Conservation (phyloP, 805 yeast genomes). For the Jamesozyma spencerorum region DNA sequence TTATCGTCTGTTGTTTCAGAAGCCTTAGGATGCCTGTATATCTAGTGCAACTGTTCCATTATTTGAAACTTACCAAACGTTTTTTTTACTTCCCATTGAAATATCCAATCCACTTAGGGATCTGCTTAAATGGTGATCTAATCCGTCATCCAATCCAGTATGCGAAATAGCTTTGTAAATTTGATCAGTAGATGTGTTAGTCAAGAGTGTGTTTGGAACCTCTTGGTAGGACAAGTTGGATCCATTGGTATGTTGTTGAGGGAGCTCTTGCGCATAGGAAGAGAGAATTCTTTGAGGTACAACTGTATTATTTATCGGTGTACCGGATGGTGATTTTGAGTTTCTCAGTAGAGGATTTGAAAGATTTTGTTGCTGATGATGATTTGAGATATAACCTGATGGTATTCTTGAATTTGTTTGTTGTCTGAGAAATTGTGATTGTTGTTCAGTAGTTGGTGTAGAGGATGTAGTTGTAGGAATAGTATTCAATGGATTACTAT, state of each 20-base stretch:
- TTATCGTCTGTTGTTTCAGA: background rate
- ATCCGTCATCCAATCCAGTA: background rate
- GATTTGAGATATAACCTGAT: conserved; percentile 27
- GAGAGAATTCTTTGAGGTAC: conserved; percentile 15
- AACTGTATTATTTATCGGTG: conserved; percentile 13
- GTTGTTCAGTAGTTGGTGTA: conserved; percentile 10
- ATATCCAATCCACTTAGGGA: conserved; percentile 29
- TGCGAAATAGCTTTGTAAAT: background rate
- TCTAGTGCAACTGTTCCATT: background rate
- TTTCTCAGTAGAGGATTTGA: conserved; percentile 28
- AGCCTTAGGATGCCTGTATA: no score
- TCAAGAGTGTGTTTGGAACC: no score
- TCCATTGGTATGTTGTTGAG: conserved; percentile 29
- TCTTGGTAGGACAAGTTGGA: conserved; percentile 26
- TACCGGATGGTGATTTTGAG: conserved; percentile 19
- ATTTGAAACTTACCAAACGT: background rate
- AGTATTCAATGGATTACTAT: background rate
- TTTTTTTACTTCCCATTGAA: conserved; percentile 9
- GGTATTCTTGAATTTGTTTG: conserved; percentile 30
- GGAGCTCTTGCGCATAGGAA: conserved; percentile 3
- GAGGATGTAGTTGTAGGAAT: conserved; percentile 8
- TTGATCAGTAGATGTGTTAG: no score
- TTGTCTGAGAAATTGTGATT: conserved; percentile 17
- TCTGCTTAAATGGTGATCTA: conserved; percentile 27
- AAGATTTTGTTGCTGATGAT: conserved; percentile 16